A percentile compares a stretch with the other conserved stretches of the same genome.
These are phyloP conservation scores for Aschersonia sp. DNA, from an alignment of 2,329 filamentous ascomycete species.

Conservation along the genomic window DNA sequence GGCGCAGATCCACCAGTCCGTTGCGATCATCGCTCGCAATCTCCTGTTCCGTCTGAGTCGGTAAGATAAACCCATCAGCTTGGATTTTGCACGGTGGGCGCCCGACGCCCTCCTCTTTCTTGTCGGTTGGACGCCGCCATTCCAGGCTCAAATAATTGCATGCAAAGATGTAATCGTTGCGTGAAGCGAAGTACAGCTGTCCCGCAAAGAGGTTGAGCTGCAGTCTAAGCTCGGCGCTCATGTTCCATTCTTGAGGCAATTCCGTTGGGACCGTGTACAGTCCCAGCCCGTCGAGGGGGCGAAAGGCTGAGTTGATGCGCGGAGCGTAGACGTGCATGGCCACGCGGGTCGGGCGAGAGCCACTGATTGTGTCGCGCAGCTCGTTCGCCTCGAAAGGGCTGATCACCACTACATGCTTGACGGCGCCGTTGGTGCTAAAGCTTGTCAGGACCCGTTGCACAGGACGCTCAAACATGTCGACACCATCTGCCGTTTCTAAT, in stretches of 20 bases:
- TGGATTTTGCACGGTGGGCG: too few relatives aligned
- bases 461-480: slow-evolving; percentile 9
- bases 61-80: too few relatives aligned
- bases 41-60: too few relatives aligned
- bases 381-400: slow-evolving; percentile 45
- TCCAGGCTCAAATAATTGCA: slow-evolving; percentile 33
- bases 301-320: slow-evolving; percentile 18
- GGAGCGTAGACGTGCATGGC: slow-evolving; percentile 37
- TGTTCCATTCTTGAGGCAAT: too few relatives aligned
- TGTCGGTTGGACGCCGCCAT: too few relatives aligned
- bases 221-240: background rate
- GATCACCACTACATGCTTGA: slow-evolving; percentile 32
- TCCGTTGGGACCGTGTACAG: slow-evolving; percentile 7
- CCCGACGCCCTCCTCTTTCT: too few relatives aligned
- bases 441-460: slow-evolving; percentile 11
- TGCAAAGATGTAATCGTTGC: slow-evolving; percentile 35
- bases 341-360: slow-evolving; percentile 12
- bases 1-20: too few relatives aligned
- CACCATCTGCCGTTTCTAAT: background rate
- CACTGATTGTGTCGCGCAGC: slow-evolving; percentile 25
- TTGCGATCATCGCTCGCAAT: too few relatives aligned
- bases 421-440: background rate
- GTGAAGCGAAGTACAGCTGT: slow-evolving; percentile 45
- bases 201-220: slow-evolving; percentile 54
- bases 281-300: slow-evolving; percentile 6